Evolutionary conservation across 2,329 filamentous ascomycete genomes (phyloP).

Genomic region (Xylaria sp.): DNA sequence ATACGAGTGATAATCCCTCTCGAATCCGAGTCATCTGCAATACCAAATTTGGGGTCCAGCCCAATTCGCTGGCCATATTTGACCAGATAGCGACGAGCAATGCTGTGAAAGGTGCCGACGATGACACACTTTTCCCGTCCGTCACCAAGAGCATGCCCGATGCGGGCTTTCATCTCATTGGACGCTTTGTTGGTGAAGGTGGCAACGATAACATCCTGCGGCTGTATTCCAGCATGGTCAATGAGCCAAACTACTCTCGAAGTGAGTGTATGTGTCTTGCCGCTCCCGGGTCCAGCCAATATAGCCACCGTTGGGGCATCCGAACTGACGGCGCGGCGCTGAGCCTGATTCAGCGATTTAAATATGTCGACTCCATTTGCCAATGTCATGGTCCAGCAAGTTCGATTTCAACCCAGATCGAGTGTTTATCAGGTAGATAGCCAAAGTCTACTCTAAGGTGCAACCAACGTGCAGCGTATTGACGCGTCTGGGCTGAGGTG

Average conservation of each 20-base stretch:
- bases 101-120: constrained; percentile 94
- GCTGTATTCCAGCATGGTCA: constrained; percentile 74
- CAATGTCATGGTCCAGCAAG: constrained; percentile 41
- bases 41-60: constrained; percentile 84
- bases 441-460: neutral
- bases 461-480: neutral
- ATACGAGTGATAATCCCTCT: constrained; percentile 84
- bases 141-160: constrained; percentile 82
- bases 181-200: constrained; percentile 98
- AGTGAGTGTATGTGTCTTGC: constrained; percentile 95
- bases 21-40: constrained; percentile 87
- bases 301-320: constrained; percentile 69
- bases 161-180: constrained; percentile 89
- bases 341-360: constrained; percentile 64
- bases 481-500: constrained; percentile 35
- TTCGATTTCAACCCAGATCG: neutral
- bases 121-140: constrained; percentile 80
- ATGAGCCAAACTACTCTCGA: constrained; percentile 92
- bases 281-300: constrained; percentile 75
- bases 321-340: constrained; percentile 67
- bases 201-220: constrained; percentile 91
- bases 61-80: constrained; percentile 88
- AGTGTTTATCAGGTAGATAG: constrained; percentile 20
- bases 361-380: constrained; percentile 52
- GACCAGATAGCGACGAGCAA: constrained; percentile 84